A percentile compares a stretch with the other conserved stretches of the same genome.
phyloP scores from a whole-genome alignment of 805 yeast species.

The Pichia deserticola region DNA sequence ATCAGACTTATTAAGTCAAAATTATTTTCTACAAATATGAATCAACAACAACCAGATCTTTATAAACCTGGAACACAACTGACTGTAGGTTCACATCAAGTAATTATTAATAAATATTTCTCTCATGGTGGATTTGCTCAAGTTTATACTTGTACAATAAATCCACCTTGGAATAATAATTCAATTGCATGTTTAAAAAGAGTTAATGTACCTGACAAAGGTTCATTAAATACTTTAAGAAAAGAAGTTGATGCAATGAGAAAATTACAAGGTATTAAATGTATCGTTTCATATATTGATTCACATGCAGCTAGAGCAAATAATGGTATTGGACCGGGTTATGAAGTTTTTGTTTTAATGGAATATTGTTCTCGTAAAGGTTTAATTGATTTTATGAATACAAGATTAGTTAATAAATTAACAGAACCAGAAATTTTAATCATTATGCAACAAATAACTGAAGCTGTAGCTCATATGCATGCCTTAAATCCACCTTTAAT shows the following conservation, averaged over 20 bases:
- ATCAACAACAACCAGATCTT: constrained; percentile 11
- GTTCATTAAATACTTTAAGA: constrained; percentile 55
- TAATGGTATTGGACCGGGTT: constrained; percentile 32
- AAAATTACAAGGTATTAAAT: constrained; percentile 44
- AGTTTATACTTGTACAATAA: constrained; percentile 56
- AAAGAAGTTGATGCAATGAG: constrained; percentile 80
- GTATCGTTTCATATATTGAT: constrained; percentile 64
- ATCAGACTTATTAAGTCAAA: no score
- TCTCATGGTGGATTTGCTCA: constrained; percentile 68
- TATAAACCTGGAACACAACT: constrained; percentile 37
- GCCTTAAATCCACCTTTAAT: constrained; percentile 44
- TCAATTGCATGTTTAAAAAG: constrained; percentile 61
- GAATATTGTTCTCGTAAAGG: constrained; percentile 74
- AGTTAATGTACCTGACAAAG: constrained; percentile 65
- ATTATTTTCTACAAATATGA: neutral
- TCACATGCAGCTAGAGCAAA: constrained; percentile 61
- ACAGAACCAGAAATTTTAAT: constrained; percentile 60
- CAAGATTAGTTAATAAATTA: constrained; percentile 56
- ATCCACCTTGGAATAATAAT: constrained; percentile 33
- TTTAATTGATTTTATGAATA: constrained; percentile 72
- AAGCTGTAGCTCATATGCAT: constrained; percentile 76
- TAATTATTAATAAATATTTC: constrained; percentile 38
- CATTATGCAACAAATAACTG: constrained; percentile 62
- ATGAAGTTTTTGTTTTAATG: constrained; percentile 75
- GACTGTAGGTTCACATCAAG: constrained; percentile 43